Evolutionary conservation across 108 stramenopile genomes (phyloP).

Genomic region (Nitzschia sp.): DNA sequence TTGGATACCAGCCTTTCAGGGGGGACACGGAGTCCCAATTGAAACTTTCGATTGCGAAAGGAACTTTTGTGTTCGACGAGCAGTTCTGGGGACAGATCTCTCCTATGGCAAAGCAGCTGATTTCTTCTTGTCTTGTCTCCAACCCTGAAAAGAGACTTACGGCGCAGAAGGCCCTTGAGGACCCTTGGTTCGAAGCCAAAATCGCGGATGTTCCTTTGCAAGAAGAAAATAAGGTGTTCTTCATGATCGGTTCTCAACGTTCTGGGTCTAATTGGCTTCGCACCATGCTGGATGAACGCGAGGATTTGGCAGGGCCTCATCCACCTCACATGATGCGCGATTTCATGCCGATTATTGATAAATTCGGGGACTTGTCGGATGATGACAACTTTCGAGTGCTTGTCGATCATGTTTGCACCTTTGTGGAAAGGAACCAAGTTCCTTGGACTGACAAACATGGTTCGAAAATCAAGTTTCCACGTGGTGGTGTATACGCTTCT

Average conservation of each 20-base stretch:
- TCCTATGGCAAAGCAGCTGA: constrained; percentile 52
- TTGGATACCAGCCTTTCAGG: constrained; percentile 93
- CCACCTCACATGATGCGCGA: constrained; percentile 43
- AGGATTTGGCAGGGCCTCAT: constrained; percentile 34
- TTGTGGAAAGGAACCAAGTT: constrained; percentile 47
- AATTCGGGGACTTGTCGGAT: constrained; percentile 26
- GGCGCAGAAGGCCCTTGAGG: background rate
- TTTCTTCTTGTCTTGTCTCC: background rate
- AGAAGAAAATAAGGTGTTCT: constrained; percentile 22
- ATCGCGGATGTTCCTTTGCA: background rate
- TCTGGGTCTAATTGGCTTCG: constrained; percentile 39
- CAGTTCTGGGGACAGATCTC: constrained; percentile 63
- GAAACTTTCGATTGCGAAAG: constrained; percentile 37
- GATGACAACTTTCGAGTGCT: constrained; percentile 32
- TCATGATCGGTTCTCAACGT: constrained; percentile 38
- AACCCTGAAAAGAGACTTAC: background rate
- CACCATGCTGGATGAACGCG: constrained; percentile 33
- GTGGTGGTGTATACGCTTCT: constrained; percentile 2
- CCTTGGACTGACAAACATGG: constrained; percentile 37
- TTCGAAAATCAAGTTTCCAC: constrained; percentile 19
- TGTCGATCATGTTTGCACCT: constrained; percentile 43
- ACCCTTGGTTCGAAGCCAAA: background rate
- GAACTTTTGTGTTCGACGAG: constrained; percentile 63
- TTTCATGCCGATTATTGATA: constrained; percentile 29
- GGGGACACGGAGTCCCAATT: background rate